These are phyloP conservation scores for Fusarium albidum DNA, from an alignment of 2,329 filamentous ascomycete genomes.

Conservation along the genomic window DNA sequence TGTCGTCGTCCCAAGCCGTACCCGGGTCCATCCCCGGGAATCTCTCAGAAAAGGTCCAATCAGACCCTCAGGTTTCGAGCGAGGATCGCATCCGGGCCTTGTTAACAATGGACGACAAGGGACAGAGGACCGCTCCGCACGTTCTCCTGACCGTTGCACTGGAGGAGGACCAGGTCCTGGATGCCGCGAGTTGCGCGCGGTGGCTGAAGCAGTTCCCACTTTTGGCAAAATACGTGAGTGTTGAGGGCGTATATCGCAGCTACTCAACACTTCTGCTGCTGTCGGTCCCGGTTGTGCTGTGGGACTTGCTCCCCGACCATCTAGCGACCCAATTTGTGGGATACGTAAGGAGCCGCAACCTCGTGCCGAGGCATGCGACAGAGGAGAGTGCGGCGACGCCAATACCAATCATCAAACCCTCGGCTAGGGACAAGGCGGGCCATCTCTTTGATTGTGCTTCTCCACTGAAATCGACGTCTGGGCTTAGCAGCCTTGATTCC, in stretches of 20 bases:
- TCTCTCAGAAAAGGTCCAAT: conserved; percentile 36
- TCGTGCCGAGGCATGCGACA: conserved; percentile 21
- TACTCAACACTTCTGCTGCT: conserved; percentile 38
- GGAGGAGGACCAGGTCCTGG: conserved; percentile 38
- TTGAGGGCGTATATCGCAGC: conserved; percentile 37
- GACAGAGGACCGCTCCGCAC: conserved; percentile 34
- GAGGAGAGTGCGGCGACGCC: conserved; percentile 25
- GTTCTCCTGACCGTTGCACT: conserved; percentile 38
- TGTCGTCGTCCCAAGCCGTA: conserved; percentile 31
- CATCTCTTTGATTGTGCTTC: conserved; percentile 29
- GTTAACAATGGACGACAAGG: conserved; percentile 30
- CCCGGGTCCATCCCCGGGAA: conserved; percentile 28
- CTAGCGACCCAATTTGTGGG: conserved; percentile 40
- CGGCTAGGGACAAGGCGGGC: conserved; percentile 18
- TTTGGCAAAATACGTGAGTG: conserved; percentile 36
- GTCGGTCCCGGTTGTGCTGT: conserved; percentile 39
- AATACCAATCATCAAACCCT: conserved; percentile 35
- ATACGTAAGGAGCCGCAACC: conserved; percentile 38
- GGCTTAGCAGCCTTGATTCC: conserved; percentile 38
- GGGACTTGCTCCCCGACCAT: conserved; percentile 37
- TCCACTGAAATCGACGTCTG: conserved; percentile 34
- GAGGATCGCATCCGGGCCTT: conserved; percentile 37
- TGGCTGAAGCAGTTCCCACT: conserved; percentile 42
- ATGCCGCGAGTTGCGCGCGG: conserved; percentile 37
- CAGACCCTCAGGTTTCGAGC: conserved; percentile 28